Evolutionary conservation across 306 rosid genomes (phyloP).

Genomic region (Rubus parviflorus): DNA sequence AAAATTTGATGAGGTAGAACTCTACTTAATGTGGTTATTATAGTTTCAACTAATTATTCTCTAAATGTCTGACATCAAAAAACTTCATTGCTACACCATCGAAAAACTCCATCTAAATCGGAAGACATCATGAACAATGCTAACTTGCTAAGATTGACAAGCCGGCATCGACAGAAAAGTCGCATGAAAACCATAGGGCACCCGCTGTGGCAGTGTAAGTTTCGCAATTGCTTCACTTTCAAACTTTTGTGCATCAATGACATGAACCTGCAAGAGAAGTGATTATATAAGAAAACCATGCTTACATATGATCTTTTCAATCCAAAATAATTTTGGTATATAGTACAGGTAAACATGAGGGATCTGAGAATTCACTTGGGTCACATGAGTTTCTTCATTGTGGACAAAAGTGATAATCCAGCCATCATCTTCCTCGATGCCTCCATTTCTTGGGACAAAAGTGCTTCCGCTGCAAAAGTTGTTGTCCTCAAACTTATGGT

Average conservation of each 20-base stretch:
- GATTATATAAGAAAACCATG: background rate
- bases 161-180: constrained; percentile 26
- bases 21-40: background rate
- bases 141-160: background rate
- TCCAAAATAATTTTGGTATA: no score
- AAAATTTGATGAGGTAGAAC: background rate
- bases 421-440: constrained; percentile 71
- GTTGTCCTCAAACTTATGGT: constrained; percentile 54
- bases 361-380: constrained; percentile 33
- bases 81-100: background rate
- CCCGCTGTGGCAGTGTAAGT: constrained; percentile 32
- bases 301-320: no score
- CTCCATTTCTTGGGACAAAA: constrained; percentile 49
- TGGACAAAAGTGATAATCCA: constrained; percentile 74
- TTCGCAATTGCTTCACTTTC: constrained; percentile 26
- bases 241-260: constrained; percentile 35
- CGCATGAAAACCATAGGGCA: constrained; percentile 44
- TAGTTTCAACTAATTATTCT: background rate
- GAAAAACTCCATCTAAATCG: no score
- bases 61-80: background rate
- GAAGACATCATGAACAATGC: background rate
- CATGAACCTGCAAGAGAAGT: constrained; percentile 20
- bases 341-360: no score
- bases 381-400: constrained; percentile 46
- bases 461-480: constrained; percentile 57